These are phyloP conservation scores for Xylaria sp. DNA, from an alignment of 2,329 filamentous ascomycete species.

Conservation along the genomic window DNA sequence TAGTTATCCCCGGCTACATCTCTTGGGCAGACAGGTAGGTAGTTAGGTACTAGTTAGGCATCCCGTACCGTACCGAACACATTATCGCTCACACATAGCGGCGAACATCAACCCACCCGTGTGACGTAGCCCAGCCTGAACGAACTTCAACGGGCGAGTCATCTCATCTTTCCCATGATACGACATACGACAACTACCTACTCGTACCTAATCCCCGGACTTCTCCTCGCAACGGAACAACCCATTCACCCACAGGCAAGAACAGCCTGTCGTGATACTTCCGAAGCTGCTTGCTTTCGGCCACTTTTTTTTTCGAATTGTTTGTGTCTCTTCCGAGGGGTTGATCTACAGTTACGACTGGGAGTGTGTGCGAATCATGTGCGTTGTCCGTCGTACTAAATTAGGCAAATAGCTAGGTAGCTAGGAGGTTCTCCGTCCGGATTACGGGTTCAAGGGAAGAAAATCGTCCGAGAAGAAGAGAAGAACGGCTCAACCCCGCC, in stretches of 20 bases:
- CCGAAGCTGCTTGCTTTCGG: too few relatives aligned
- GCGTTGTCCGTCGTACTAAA: constrained; percentile 9
- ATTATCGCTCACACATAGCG: constrained; percentile 16
- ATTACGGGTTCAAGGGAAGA: background rate
- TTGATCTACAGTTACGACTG: constrained; percentile 7
- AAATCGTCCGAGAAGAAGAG: background rate
- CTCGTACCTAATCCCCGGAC: too few relatives aligned
- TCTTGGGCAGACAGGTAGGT: background rate
- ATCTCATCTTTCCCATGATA: background rate
- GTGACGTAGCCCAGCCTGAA: constrained; percentile 8
- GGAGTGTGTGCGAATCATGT: constrained; percentile 10
- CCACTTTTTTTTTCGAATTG: too few relatives aligned
- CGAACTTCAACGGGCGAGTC: constrained; percentile 7
- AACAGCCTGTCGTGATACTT: too few relatives aligned
- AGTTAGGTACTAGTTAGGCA: background rate
- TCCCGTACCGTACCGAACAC: background rate
- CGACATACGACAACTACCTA: too few relatives aligned
- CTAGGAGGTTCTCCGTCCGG: background rate
- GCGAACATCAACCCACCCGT: constrained; percentile 1
- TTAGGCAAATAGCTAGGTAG: constrained; percentile 3
- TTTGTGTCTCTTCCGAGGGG: constrained; percentile 6
- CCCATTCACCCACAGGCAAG: background rate
- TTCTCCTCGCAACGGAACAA: background rate
- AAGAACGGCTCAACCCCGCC: background rate
- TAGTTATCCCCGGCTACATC: background rate